Conservation (phyloP, 1,284 basidiomycete species). For the Nidula niveotomentosa region DNA sequence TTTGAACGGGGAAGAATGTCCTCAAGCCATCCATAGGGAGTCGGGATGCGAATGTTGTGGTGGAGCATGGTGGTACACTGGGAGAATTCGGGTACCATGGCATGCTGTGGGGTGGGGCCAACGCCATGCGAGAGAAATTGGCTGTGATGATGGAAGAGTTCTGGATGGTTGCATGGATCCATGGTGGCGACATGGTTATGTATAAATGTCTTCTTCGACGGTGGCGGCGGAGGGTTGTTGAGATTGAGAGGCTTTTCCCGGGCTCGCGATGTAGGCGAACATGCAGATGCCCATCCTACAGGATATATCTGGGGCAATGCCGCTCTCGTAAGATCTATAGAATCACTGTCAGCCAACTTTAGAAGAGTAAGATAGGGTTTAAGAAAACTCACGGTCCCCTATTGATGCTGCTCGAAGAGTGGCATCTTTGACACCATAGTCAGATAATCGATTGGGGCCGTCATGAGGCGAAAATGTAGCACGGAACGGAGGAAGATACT, state of each 20-base stretch:
- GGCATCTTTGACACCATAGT: conserved; percentile 37
- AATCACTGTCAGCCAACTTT: conserved; percentile 6
- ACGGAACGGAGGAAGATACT: conserved; percentile 34
- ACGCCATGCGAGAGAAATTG: conserved; percentile 43
- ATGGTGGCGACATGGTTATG: conserved; percentile 46
- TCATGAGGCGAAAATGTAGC: conserved; percentile 40
- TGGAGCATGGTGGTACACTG: conserved; percentile 57
- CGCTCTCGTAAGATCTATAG: conserved; percentile 26
- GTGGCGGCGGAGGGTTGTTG: conserved; percentile 19
- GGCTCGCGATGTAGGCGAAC: conserved; percentile 38
- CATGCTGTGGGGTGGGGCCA: conserved; percentile 37
- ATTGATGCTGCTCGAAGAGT: conserved; percentile 38
- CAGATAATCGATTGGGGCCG: conserved; percentile 41
- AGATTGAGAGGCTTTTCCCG: conserved; percentile 25
- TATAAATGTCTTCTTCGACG: conserved; percentile 44
- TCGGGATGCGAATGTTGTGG: conserved; percentile 55
- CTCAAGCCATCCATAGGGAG: conserved; percentile 33
- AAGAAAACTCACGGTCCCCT: conserved; percentile 34
- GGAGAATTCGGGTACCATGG: conserved; percentile 48
- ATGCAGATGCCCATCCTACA: conserved; percentile 37
- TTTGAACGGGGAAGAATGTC: conserved; percentile 35
- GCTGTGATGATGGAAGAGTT: conserved; percentile 46
- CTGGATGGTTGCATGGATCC: conserved; percentile 60
- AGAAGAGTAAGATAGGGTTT: neutral
- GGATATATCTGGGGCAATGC: conserved; percentile 24